phyloP scores from a whole-genome alignment of 2,329 filamentous ascomycete species.

The Aspergillus pseudoglaucus region DNA sequence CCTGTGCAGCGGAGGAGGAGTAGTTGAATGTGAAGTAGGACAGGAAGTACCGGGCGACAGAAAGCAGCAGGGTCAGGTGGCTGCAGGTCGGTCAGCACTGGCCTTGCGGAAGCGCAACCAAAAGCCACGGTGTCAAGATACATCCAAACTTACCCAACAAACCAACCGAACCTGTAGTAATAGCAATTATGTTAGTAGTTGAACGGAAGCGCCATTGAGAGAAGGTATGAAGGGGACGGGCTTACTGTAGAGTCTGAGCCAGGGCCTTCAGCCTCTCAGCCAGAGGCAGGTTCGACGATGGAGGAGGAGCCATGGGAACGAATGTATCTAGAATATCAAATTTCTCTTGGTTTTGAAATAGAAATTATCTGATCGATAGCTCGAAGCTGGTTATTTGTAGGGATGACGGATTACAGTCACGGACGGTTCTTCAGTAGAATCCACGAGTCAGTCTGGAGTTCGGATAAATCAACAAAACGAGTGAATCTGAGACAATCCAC shows the following conservation, averaged over 20 bases:
- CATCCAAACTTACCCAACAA: slow-evolving; percentile 61
- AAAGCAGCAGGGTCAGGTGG: slow-evolving; percentile 78
- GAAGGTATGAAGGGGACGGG: slow-evolving; percentile 45
- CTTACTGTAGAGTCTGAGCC: slow-evolving; percentile 84
- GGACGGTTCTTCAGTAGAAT: not conserved
- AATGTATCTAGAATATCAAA: slow-evolving; percentile 5
- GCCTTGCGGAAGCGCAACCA: slow-evolving; percentile 2
- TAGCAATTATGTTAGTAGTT: slow-evolving; percentile 29
- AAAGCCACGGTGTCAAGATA: not conserved
- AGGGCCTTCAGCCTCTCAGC: slow-evolving; percentile 68
- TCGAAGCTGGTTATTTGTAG: slow-evolving; percentile 5
- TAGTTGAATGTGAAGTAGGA: slow-evolving; percentile 88
- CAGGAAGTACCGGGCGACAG: slow-evolving; percentile 72
- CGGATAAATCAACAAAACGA: not conserved
- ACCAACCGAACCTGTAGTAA: slow-evolving; percentile 58
- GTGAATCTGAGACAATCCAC: slow-evolving; percentile 3
- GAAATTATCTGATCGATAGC: not conserved
- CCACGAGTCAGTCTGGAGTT: not conserved
- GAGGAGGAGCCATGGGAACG: slow-evolving; percentile 63
- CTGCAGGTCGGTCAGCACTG: slow-evolving; percentile 43
- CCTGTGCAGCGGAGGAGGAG: slow-evolving; percentile 66
- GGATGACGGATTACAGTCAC: slow-evolving; percentile 4
- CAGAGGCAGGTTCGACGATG: slow-evolving; percentile 62
- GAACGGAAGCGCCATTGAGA: slow-evolving; percentile 5
- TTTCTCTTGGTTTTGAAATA: not conserved